These are phyloP conservation scores for Penicillium sp. DNA, from an alignment of 2,329 filamentous ascomycete genomes.

Conservation along the genomic window DNA sequence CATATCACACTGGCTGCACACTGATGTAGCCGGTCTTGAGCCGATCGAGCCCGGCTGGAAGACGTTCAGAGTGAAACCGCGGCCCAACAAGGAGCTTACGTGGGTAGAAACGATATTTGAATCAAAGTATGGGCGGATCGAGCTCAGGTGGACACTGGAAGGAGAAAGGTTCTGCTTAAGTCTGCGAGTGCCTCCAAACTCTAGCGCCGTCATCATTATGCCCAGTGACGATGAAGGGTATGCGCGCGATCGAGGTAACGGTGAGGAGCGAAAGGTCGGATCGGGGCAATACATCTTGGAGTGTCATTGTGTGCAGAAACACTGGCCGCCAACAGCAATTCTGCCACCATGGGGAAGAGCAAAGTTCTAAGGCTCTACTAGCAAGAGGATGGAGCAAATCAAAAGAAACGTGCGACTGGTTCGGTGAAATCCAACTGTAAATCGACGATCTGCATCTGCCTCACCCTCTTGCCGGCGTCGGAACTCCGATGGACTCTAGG, in stretches of 20 bases:
- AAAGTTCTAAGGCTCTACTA: too few relatives aligned
- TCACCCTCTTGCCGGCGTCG: too few relatives aligned
- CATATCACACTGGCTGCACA: constrained; percentile 42
- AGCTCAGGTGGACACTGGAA: constrained; percentile 20
- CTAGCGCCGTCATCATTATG: constrained; percentile 17
- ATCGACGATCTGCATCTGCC: too few relatives aligned
- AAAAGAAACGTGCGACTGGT: too few relatives aligned
- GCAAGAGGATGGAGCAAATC: too few relatives aligned
- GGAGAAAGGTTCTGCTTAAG: constrained; percentile 11
- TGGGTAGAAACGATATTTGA: constrained; percentile 30
- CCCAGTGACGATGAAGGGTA: constrained; percentile 9
- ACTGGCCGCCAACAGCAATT: too few relatives aligned
- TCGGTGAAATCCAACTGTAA: too few relatives aligned
- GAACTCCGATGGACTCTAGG: too few relatives aligned
- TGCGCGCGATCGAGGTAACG: background rate
- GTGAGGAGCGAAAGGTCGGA: constrained; percentile 11
- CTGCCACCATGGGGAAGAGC: too few relatives aligned
- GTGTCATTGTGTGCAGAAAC: too few relatives aligned
- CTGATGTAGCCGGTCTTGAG: constrained; percentile 15
- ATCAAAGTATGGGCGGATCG: constrained; percentile 32
- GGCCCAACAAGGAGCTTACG: constrained; percentile 33
- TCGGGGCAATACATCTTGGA: constrained; percentile 20
- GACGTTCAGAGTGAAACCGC: constrained; percentile 26
- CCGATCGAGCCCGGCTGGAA: constrained; percentile 31
- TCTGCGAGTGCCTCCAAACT: constrained; percentile 23